Evolutionary conservation across 2,329 filamentous ascomycete genomes (phyloP).

Genomic region (Xylariaceae sp.): DNA sequence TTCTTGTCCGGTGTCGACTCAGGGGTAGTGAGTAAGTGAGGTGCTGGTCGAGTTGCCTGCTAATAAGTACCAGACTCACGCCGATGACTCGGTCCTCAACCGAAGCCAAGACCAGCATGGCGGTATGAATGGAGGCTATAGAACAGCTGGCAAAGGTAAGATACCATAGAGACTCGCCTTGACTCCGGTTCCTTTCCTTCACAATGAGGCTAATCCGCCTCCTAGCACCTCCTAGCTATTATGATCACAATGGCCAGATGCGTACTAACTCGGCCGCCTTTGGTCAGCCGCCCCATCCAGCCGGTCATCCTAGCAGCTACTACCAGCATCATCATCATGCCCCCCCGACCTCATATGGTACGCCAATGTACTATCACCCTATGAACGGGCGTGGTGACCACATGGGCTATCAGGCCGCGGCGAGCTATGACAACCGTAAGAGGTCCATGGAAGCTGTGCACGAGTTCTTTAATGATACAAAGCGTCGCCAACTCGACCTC

Average conservation of each 20-base stretch:
- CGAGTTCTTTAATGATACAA: constrained; percentile 89
- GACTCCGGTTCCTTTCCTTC: constrained; percentile 28
- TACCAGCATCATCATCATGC: constrained; percentile 49
- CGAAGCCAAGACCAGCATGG: constrained; percentile 47
- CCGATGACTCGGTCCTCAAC: constrained; percentile 79
- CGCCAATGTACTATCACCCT: constrained; percentile 71
- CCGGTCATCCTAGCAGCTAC: constrained; percentile 54
- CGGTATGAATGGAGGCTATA: constrained; percentile 48
- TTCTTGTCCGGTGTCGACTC: neutral
- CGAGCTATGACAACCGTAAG: constrained; percentile 65
- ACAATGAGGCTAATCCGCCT: constrained; percentile 40
- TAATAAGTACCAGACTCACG: constrained; percentile 60
- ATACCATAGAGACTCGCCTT: constrained; percentile 22
- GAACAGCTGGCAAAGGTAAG: constrained; percentile 51
- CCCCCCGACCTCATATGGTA: constrained; percentile 51
- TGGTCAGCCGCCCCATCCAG: constrained; percentile 44
- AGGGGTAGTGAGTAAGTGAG: neutral
- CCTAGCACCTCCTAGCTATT: constrained; percentile 53
- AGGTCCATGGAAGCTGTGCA: constrained; percentile 84
- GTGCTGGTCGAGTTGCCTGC: neutral
- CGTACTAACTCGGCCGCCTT: constrained; percentile 51
- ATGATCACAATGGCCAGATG: constrained; percentile 61
- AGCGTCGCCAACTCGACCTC: constrained; percentile 85
- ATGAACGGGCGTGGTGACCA: constrained; percentile 56
- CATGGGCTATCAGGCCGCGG: constrained; percentile 52